A percentile compares a stretch with the other conserved stretches of the same genome.
phyloP scores from a whole-genome alignment of 139 green algal genomes.

The Medakamo hakoo region DNA sequence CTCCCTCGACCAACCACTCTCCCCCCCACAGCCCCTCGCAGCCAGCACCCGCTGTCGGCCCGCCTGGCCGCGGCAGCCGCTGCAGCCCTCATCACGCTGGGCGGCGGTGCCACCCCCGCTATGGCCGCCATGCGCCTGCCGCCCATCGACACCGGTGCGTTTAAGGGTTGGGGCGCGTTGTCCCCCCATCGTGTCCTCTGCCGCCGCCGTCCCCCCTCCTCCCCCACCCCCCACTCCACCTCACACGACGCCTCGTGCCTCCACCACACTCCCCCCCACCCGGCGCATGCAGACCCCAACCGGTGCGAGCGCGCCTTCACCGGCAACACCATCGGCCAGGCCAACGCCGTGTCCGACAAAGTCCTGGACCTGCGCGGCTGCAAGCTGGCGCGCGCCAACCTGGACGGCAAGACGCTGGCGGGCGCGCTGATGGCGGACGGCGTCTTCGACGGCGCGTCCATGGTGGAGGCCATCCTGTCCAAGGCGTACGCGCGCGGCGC shows the following conservation, averaged over 20 bases:
- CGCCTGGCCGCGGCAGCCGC: conserved; percentile 9
- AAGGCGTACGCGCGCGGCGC: conserved; percentile 76
- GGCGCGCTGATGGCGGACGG: conserved; percentile 69
- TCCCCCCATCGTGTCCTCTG: not conserved
- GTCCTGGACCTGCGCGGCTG: conserved; percentile 78
- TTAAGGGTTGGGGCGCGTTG: not conserved
- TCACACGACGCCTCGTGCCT: not conserved
- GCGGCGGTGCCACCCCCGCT: conserved; percentile 12
- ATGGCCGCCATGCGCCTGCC: conserved; percentile 46
- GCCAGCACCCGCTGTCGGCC: too few species aligned
- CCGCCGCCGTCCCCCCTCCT: too few species aligned
- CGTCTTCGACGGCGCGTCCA: conserved; percentile 40
- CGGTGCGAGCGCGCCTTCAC: conserved; percentile 65
- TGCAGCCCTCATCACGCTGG: not conserved
- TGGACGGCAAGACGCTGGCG: conserved; percentile 66
- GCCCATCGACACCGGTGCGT: conserved; percentile 37
- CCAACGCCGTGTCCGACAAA: conserved; percentile 87
- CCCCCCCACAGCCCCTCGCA: too few species aligned
- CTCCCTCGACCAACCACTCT: not conserved
- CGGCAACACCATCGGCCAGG: conserved; percentile 88
- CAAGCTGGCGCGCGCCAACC: conserved; percentile 42
- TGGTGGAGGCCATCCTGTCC: conserved; percentile 69
- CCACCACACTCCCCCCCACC: not conserved
- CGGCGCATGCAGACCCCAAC: conserved; percentile 47
- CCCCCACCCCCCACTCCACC: not conserved